Evolutionary conservation across 805 yeast genomes (phyloP).

Genomic region (Candida namnaoensis): DNA sequence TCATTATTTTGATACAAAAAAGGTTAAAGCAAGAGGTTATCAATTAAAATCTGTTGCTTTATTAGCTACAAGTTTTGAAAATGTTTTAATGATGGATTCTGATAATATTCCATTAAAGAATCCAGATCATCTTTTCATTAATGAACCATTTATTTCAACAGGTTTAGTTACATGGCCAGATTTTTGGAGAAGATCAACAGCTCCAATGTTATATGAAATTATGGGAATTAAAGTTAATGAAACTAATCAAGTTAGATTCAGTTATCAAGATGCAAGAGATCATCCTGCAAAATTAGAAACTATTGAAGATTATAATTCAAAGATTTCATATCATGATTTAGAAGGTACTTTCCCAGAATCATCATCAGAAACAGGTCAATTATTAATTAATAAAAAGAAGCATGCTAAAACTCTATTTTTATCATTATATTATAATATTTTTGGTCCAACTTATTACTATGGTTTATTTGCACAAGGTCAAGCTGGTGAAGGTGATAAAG

Average conservation of each 20-base stretch:
- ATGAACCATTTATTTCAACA: constrained; percentile 25
- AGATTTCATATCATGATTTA: constrained; percentile 50
- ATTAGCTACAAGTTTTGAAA: constrained; percentile 69
- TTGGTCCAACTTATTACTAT: constrained; percentile 53
- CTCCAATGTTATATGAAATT: constrained; percentile 47
- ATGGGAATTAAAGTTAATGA: constrained; percentile 35
- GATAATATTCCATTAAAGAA: constrained; percentile 54
- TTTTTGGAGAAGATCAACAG: constrained; percentile 61
- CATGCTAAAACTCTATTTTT: constrained; percentile 52
- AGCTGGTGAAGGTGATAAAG: constrained; percentile 80
- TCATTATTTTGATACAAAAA: constrained; percentile 30
- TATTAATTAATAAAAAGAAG: constrained; percentile 45
- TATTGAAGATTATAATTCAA: constrained; percentile 21
- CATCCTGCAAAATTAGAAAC: constrained; percentile 13
- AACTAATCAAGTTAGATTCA: constrained; percentile 15
- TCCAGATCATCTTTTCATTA: constrained; percentile 33
- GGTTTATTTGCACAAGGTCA: constrained; percentile 52
- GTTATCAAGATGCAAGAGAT: constrained; percentile 26
- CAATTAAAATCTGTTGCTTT: constrained; percentile 71
- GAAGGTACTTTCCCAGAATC: constrained; percentile 63
- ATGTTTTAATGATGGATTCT: constrained; percentile 66
- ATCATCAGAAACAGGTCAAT: constrained; percentile 64
- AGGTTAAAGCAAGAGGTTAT: constrained; percentile 40
- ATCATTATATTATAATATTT: constrained; percentile 56
- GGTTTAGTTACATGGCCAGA: constrained; percentile 59